These are phyloP conservation scores for Castanea sativa DNA, from an alignment of 306 rosid species.

Conservation along the genomic window DNA sequence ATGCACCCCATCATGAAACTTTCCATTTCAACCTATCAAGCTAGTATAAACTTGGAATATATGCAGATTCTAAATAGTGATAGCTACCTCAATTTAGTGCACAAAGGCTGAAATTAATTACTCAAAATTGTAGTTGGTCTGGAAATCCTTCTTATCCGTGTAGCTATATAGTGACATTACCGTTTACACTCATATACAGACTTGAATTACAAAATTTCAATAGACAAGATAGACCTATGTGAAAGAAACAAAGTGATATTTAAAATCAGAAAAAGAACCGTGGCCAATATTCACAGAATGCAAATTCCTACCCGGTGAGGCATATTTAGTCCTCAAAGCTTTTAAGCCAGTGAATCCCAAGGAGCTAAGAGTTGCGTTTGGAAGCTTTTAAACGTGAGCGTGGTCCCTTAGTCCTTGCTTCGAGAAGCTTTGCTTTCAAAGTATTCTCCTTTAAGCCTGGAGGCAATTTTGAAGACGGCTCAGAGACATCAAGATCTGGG, in stretches of 20 bases:
- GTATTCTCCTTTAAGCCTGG: conserved; percentile 63
- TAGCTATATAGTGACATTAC: conserved; percentile 28
- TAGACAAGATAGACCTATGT: conserved; percentile 29
- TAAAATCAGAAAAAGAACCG: conserved; percentile 3
- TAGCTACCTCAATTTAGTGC: neutral
- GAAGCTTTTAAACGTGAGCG: conserved; percentile 63
- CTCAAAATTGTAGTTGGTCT: conserved; percentile 22
- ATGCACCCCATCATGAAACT: no score
- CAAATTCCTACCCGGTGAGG: conserved; percentile 21
- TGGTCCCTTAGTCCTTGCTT: conserved; percentile 88
- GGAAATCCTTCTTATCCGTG: conserved; percentile 9
- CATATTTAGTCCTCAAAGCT: neutral
- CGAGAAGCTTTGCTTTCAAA: conserved; percentile 88
- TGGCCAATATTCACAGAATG: conserved; percentile 24
- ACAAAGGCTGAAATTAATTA: neutral
- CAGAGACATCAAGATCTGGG: conserved; percentile 47
- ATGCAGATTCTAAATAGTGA: neutral
- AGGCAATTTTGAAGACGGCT: conserved; percentile 51
- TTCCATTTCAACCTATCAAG: no score
- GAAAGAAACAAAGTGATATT: conserved; percentile 27
- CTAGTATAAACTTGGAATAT: no score
- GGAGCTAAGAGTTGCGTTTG: neutral
- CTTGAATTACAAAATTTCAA: conserved; percentile 24
- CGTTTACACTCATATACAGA: conserved; percentile 43
- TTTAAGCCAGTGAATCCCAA: neutral